These are phyloP conservation scores for Cystoisospora suis DNA, from an alignment of 169 alveolate species.

Conservation along the genomic window DNA sequence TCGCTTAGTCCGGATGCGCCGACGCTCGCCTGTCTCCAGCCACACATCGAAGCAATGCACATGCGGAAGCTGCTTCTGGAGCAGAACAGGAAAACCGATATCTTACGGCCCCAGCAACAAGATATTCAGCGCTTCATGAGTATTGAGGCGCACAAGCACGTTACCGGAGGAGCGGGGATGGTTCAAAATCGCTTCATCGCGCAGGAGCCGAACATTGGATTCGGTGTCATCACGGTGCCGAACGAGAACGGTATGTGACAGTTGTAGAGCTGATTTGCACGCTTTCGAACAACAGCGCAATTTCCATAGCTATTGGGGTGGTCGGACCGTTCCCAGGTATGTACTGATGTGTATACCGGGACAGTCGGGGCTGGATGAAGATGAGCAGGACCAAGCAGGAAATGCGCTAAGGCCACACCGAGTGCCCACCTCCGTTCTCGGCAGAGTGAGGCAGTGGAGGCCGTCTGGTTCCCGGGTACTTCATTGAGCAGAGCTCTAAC, in stretches of 20 bases:
- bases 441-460: too few species aligned
- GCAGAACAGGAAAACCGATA: neutral
- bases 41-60: constrained; percentile 7
- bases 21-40: constrained; percentile 36
- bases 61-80: constrained; percentile 45
- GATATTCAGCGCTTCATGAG: constrained; percentile 19
- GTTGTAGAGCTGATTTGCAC: too few species aligned
- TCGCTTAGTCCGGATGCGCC: constrained; percentile 31
- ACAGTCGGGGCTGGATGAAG: too few species aligned
- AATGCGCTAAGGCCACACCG: too few species aligned
- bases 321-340: too few species aligned
- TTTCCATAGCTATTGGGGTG: too few species aligned
- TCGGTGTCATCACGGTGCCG: constrained; percentile 57
- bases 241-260: constrained; percentile 17
- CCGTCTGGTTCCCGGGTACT: too few species aligned
- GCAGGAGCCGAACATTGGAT: neutral
- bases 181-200: constrained; percentile 25
- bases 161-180: neutral
- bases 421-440: too few species aligned
- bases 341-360: too few species aligned
- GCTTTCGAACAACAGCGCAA: too few species aligned
- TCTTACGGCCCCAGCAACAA: neutral
- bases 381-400: too few species aligned
- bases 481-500: too few species aligned
- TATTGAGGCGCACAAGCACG: constrained; percentile 23